Evolutionary conservation across 164 flowering plant genomes (phyloP), one percentile per base, ranked within the genome.

Genomic region (Santalum album): DNA sequence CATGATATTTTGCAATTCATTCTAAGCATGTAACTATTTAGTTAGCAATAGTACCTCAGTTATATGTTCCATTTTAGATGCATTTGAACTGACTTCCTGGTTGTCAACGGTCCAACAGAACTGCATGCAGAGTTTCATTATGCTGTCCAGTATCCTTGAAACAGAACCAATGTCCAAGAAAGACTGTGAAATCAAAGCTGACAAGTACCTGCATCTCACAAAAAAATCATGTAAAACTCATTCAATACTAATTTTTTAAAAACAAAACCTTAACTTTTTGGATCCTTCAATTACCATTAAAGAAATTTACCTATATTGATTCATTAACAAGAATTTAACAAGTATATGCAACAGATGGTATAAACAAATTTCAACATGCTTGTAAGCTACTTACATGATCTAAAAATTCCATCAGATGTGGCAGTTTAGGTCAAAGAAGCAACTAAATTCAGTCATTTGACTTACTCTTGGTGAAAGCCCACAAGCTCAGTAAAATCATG

Each of bases 81-180:
- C 61, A 65, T 75, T 83, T 60, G 75, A 61, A 50, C 51, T 72
- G 75, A 65, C 78, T 57, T 84, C 96, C 63, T 80, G 78, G 61
- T 72, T 78, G 69, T 94, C 97, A 48, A 87, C 76, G 62, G 61
- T 83, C 96, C 96, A 87, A 76, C 97, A 94, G 71, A 87, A 90
- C 65, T 87, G 97, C 58, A 83, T 69, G 73, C 99, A 94, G 23
- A 90, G 88, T 61, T 81, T 87, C 97, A 90, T 94, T 57, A 94
- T 87, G 57, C 97, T 68, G 64, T 90, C 99, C 59, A 94, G 69
- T 69, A 90, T 94, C 69, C 95, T 84, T 27, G 97, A 87, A 15
- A 94, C 90, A 56, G 97, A 87, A 27, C 99, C 99, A 66, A 94
- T 83, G 69, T 94, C 97, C 79, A 94, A 62, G 79, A 92, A 94